These are phyloP conservation scores for Cryptosporidium baileyi DNA, from an alignment of 169 alveolate genomes.

Conservation along the genomic window DNA sequence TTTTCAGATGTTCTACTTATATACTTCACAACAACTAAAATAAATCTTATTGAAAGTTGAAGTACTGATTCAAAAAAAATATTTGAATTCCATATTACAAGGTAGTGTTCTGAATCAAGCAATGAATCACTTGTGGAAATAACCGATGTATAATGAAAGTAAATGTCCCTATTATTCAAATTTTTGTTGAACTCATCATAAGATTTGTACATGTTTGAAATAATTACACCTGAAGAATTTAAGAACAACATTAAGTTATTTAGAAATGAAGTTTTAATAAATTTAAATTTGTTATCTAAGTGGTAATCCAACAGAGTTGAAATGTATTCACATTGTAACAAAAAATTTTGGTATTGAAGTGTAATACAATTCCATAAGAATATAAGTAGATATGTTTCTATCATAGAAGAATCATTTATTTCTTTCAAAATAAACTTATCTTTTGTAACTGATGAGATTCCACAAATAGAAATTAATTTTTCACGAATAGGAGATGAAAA, in stretches of 20 bases:
- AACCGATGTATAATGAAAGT: conserved; percentile 5
- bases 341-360: conserved; percentile 30
- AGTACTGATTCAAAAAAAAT: conserved; percentile 18
- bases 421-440: background rate
- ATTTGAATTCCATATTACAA: conserved; percentile 31
- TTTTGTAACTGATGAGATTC: background rate
- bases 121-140: conserved; percentile 57
- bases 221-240: conserved; percentile 30
- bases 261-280: conserved; percentile 13
- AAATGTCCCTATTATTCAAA: background rate
- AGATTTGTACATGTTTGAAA: conserved; percentile 1
- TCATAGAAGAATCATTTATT: background rate
- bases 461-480: conserved; percentile 15
- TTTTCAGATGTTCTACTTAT: background rate
- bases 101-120: conserved; percentile 10
- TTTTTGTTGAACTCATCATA: background rate
- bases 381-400: background rate
- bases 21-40: conserved; percentile 12
- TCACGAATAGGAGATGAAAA: conserved; percentile 21
- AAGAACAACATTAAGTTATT: conserved; percentile 12
- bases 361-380: conserved; percentile 62
- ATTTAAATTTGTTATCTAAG: background rate
- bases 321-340: background rate
- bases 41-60: conserved; percentile 22
- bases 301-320: background rate